These are phyloP conservation scores for Xylaria venustula DNA, from an alignment of 495 filamentous ascomycete species.

Conservation along the genomic window DNA sequence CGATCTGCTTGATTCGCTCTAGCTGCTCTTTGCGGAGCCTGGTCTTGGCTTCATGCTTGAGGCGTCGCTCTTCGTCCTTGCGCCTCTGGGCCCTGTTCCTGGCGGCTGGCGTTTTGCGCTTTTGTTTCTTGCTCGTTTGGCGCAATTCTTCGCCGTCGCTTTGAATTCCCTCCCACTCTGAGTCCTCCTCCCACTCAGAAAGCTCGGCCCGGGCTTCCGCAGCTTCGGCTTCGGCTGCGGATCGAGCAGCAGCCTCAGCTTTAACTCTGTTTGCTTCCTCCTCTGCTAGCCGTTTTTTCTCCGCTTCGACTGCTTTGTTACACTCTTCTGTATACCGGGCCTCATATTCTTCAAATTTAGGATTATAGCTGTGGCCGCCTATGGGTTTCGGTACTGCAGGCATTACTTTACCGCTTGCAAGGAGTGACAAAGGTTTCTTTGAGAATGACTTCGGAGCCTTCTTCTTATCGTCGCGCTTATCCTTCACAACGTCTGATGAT, in stretches of 20 bases:
- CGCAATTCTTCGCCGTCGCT: slow-evolving; percentile 61
- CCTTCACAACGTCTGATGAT: slow-evolving; percentile 17
- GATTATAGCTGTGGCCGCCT: slow-evolving; percentile 89
- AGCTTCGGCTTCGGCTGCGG: slow-evolving; percentile 59
- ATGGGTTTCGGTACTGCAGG: slow-evolving; percentile 77
- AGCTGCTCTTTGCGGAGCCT: slow-evolving; percentile 68
- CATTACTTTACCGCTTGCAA: slow-evolving; percentile 71
- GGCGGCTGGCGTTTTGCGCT: slow-evolving; percentile 81
- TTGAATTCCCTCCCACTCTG: slow-evolving; percentile 83
- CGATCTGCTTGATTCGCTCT: slow-evolving; percentile 63
- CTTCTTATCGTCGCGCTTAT: slow-evolving; percentile 44
- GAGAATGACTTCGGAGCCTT: slow-evolving; percentile 75
- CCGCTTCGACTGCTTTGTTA: slow-evolving; percentile 72
- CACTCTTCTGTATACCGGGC: slow-evolving; percentile 69
- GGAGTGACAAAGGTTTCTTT: slow-evolving; percentile 72
- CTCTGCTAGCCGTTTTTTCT: slow-evolving; percentile 71
- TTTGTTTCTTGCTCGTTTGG: slow-evolving; percentile 67
- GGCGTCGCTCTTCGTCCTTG: slow-evolving; percentile 78
- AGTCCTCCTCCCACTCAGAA: slow-evolving; percentile 76
- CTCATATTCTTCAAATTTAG: slow-evolving; percentile 79
- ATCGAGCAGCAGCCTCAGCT: slow-evolving; percentile 51
- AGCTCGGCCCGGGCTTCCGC: slow-evolving; percentile 66
- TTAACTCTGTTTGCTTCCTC: slow-evolving; percentile 60
- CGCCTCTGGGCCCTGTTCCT: slow-evolving; percentile 81
- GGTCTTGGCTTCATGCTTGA: slow-evolving; percentile 67